phyloP scores from a whole-genome alignment of 2,329 filamentous ascomycete genomes.

The Fusarium phyllophilum region DNA sequence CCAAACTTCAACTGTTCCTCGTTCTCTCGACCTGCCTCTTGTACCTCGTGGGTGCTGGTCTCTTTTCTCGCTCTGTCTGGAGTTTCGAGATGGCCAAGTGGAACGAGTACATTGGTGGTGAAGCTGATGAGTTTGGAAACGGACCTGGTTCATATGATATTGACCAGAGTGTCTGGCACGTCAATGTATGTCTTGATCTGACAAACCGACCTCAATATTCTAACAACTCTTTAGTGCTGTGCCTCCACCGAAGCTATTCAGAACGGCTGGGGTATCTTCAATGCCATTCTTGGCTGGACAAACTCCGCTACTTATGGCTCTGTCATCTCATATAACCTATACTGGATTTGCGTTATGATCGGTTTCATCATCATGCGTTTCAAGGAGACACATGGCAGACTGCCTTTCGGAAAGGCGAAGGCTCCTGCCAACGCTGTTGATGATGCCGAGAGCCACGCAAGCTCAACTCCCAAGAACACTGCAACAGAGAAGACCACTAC shows the following conservation, averaged over 20 bases:
- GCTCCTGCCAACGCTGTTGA: conserved; percentile 24
- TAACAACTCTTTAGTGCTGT: conserved; percentile 69
- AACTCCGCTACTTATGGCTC: conserved; percentile 91
- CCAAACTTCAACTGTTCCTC: conserved; percentile 76
- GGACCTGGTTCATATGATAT: conserved; percentile 86
- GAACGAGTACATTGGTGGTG: conserved; percentile 71
- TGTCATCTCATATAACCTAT: conserved; percentile 86
- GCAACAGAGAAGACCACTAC: conserved; percentile 44
- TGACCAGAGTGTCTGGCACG: conserved; percentile 80
- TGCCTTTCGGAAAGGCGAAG: conserved; percentile 56
- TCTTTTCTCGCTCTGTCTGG: conserved; percentile 83
- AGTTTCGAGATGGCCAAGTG: conserved; percentile 76
- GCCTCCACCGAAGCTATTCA: conserved; percentile 76
- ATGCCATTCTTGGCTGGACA: conserved; percentile 85
- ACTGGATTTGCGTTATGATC: conserved; percentile 83
- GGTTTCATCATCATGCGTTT: conserved; percentile 73
- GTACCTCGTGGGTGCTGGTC: conserved; percentile 84
- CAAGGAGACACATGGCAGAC: conserved; percentile 67
- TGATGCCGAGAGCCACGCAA: conserved; percentile 43
- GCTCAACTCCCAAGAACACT: conserved; percentile 38
- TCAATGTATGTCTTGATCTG: conserved; percentile 67
- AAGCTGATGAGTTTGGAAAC: conserved; percentile 58
- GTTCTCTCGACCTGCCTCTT: conserved; percentile 83
- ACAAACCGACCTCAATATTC: background rate
- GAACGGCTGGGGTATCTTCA: conserved; percentile 88